These are phyloP conservation scores for Myrica gale DNA, from an alignment of 306 rosid species.

Conservation along the genomic window DNA sequence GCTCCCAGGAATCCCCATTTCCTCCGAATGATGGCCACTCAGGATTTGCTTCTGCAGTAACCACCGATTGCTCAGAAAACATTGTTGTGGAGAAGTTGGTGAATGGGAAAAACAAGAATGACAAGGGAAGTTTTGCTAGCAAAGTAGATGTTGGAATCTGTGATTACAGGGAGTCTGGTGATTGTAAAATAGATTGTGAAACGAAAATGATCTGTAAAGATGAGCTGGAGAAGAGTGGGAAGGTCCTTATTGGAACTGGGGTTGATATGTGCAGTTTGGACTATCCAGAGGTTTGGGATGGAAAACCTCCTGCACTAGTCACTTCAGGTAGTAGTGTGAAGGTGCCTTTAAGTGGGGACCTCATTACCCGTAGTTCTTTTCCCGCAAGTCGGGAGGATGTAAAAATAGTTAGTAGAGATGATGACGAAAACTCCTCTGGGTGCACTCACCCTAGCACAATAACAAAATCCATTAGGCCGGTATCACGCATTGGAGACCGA, in stretches of 20 bases:
- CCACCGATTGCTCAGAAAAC: slow-evolving; percentile 46
- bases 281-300: slow-evolving; percentile 43
- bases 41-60: slow-evolving; percentile 40
- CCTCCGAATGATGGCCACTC: slow-evolving; percentile 49
- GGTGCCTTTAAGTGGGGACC: slow-evolving; percentile 46
- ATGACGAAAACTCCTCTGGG: slow-evolving; percentile 84
- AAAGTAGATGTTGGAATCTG: slow-evolving; percentile 47
- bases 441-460: slow-evolving; percentile 57
- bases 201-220: slow-evolving; percentile 39
- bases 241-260: slow-evolving; percentile 36
- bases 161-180: slow-evolving; percentile 41
- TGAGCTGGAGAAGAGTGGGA: slow-evolving; percentile 39
- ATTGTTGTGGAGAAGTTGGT: slow-evolving; percentile 41
- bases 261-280: slow-evolving; percentile 38
- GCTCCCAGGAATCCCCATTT: slow-evolving; percentile 39
- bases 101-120: slow-evolving; percentile 42
- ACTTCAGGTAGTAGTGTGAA: slow-evolving; percentile 53
- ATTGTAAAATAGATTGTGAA: slow-evolving; percentile 50
- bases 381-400: slow-evolving; percentile 52
- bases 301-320: slow-evolving; percentile 40
- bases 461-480: slow-evolving; percentile 54
- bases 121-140: slow-evolving; percentile 36
- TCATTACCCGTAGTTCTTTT: slow-evolving; percentile 42
- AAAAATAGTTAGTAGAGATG: slow-evolving; percentile 87
- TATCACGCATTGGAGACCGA: slow-evolving; percentile 50